phyloP scores from a whole-genome alignment of 495 filamentous ascomycete genomes.

The Halenospora varia region DNA sequence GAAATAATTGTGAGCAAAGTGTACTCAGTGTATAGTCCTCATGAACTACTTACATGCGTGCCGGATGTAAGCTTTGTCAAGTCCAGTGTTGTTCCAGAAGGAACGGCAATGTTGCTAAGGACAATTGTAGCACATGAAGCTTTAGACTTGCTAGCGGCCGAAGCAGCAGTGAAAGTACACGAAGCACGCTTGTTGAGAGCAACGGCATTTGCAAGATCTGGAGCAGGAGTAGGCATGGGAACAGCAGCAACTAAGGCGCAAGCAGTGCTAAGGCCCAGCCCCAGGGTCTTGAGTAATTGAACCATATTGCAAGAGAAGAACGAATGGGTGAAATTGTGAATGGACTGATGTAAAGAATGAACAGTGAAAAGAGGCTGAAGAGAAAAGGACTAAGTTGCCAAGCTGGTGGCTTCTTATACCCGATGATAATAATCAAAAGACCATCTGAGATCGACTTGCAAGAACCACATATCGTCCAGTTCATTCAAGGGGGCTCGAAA shows the following conservation, averaged over 20 bases:
- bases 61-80: conserved; percentile 37
- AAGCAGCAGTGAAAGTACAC: conserved; percentile 40
- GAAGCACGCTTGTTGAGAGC: conserved; percentile 19
- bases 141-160: conserved; percentile 35
- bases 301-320: conserved; percentile 12
- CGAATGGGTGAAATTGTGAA: neutral
- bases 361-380: neutral
- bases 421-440: neutral
- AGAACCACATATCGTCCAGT: neutral
- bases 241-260: conserved; percentile 12
- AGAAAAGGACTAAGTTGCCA: neutral
- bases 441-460: neutral
- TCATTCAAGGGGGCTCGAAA: neutral
- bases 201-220: conserved; percentile 10
- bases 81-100: conserved; percentile 44
- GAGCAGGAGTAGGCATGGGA: conserved; percentile 18
- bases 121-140: conserved; percentile 40
- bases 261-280: conserved; percentile 16
- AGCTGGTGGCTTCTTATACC: neutral
- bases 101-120: conserved; percentile 40
- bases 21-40: conserved; percentile 2
- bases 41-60: conserved; percentile 35
- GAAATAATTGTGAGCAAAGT: neutral
- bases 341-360: neutral
- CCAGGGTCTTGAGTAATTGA: conserved; percentile 16